Percentiles rank a stretch among this genome's conserved stretches.
Conservation (phyloP, 495 filamentous ascomycete species). For the Lentithecium fluviatile region DNA sequence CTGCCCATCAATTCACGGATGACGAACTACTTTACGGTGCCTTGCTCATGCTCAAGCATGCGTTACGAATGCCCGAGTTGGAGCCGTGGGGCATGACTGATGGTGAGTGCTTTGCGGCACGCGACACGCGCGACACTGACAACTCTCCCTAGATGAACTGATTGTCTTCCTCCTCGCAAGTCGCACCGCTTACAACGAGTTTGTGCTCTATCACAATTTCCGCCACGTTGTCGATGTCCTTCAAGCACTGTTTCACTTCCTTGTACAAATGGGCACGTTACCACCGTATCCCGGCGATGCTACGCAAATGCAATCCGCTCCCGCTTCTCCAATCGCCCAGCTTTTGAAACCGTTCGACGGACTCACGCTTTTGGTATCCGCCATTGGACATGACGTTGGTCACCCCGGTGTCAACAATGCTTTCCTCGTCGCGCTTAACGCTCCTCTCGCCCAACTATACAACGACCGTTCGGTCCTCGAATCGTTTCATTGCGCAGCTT, state of each 20-base stretch:
- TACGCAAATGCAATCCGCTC: slow-evolving; percentile 33
- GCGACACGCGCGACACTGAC: slow-evolving; percentile 1
- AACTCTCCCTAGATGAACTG: slow-evolving; percentile 53
- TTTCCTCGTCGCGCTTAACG: slow-evolving; percentile 87
- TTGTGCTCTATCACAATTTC: slow-evolving; percentile 99
- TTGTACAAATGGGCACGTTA: slow-evolving; percentile 77
- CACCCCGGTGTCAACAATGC: slow-evolving; percentile 98
- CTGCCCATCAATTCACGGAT: slow-evolving; percentile 81
- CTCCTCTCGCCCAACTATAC: slow-evolving; percentile 94
- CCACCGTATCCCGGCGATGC: slow-evolving; percentile 57
- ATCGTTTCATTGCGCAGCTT: slow-evolving; percentile 96
- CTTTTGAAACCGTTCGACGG: slow-evolving; percentile 82
- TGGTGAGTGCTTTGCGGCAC: slow-evolving; percentile 47
- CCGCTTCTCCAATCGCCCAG: slow-evolving; percentile 60
- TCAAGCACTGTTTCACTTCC: slow-evolving; percentile 88
- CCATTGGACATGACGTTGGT: slow-evolving; percentile 95
- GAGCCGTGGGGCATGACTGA: slow-evolving; percentile 73
- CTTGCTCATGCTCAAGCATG: slow-evolving; percentile 83
- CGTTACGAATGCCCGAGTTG: slow-evolving; percentile 76
- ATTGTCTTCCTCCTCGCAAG: slow-evolving; percentile 79
- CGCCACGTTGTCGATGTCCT: slow-evolving; percentile 94
- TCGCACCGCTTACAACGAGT: slow-evolving; percentile 84
- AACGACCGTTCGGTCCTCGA: slow-evolving; percentile 97
- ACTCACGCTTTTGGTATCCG: slow-evolving; percentile 84
- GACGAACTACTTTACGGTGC: slow-evolving; percentile 83